Evolutionary conservation across 768 basidiomycete species (phyloP), one percentile per base, ranked within the genome.

Genomic region (Termitomyces sp.): DNA sequence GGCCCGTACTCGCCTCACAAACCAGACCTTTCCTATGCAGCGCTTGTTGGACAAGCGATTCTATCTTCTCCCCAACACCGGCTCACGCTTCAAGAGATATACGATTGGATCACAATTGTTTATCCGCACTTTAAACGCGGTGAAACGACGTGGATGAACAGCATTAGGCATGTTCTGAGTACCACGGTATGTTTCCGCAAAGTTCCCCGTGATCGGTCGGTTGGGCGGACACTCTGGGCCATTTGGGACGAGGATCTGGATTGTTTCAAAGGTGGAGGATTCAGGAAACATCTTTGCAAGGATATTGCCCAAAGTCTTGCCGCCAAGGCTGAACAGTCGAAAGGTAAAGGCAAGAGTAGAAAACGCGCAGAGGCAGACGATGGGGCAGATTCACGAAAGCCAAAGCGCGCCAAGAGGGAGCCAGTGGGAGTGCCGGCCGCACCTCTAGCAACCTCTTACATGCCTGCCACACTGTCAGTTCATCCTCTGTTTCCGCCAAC

Each of bases 61-160:
- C 77, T 96, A 59, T 88, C 92, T 27, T 92, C 91, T 3, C 80
- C 84, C 1, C 83, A 88, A 28, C 88, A 90, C 63, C 86, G 89
- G 52, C 84, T 98, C 51, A 93, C 93, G 2, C 78, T 98, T 25
- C 91, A 95, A 68, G 94, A 98, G 68, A 97, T 99, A 61, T 98
- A 98, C 66, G 88, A 91, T 67, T 99, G 84, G 82, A 95, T 99
- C 65, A 92, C 91, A 45, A 90, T 89, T 41, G 91, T 91, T 9
- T 95, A 94, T 71, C 95, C 97, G 7, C 86, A 87, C 67, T 99
- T 92, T 74, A 92, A 93, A 71, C 88, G 90, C 56, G 88, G 89
- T 21, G 94, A 98, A 64, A 83, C 88, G 3, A 96, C 94, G 6
- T 98, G 96, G 96, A 94, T 95, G 85, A 97, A 97, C 71, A 95